A percentile compares a stretch with the other conserved stretches of the same genome.
Evolutionary conservation across 192 early-diverging fungal species (phyloP).

Genomic region (Phycomyces nitens): DNA sequence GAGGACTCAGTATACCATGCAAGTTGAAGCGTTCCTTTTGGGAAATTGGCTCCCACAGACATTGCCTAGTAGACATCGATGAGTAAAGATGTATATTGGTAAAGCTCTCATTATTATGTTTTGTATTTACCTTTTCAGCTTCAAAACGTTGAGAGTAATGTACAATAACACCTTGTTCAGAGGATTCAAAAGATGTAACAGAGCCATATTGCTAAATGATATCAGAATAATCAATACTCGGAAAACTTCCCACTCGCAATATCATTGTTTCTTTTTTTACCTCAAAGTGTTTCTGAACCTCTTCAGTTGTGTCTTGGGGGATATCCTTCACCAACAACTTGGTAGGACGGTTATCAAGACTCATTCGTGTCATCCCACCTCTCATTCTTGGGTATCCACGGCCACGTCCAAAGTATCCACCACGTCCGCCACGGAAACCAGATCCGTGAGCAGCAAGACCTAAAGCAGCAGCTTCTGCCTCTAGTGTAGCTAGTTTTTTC

Average conservation of each 20-base stretch:
- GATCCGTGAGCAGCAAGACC: constrained; percentile 30
- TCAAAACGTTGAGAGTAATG: constrained; percentile 28
- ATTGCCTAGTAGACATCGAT: constrained; percentile 16
- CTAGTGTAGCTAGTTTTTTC: constrained; percentile 56
- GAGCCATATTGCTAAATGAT: constrained; percentile 17
- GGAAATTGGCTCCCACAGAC: constrained; percentile 20
- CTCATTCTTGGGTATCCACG: constrained; percentile 32
- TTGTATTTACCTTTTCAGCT: constrained; percentile 28
- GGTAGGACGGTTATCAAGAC: constrained; percentile 70
- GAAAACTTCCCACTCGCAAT: too few species aligned
- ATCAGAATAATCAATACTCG: neutral
- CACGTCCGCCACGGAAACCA: constrained; percentile 46
- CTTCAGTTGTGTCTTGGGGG: constrained; percentile 33
- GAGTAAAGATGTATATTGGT: constrained; percentile 11
- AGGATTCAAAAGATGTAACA: constrained; percentile 11
- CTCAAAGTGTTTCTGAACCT: constrained; percentile 63
- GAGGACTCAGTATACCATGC: constrained; percentile 5
- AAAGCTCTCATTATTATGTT: too few species aligned
- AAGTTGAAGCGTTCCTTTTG: constrained; percentile 12
- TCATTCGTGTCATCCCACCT: constrained; percentile 38
- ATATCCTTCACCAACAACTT: constrained; percentile 63
- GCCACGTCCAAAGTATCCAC: constrained; percentile 40
- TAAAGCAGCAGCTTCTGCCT: constrained; percentile 56
- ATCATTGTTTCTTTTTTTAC: constrained; percentile 32
- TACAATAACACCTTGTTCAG: constrained; percentile 9